A percentile compares a stretch with the other conserved stretches of the same genome.
Conservation (phyloP, 2,329 filamentous ascomycete genomes). For the Penicillium brevicompactum region DNA sequence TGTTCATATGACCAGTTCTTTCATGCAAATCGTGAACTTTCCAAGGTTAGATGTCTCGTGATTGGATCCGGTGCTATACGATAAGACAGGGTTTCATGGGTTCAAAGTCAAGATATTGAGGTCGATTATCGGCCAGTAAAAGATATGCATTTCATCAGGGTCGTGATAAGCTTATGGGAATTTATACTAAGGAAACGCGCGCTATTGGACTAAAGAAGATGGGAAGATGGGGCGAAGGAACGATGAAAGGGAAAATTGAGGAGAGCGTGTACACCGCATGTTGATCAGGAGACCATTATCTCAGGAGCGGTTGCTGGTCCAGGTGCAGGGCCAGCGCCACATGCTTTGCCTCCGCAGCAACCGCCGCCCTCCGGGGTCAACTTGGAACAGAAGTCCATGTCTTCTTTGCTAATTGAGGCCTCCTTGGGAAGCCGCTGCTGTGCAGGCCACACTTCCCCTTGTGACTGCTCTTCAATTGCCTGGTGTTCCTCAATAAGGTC, state of each 20-base stretch:
- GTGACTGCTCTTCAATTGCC: slow-evolving; percentile 48
- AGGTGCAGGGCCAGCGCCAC: slow-evolving; percentile 11
- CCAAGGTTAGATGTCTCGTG: background rate
- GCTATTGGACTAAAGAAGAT: background rate
- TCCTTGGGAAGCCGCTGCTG: slow-evolving; percentile 33
- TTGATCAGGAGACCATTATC: slow-evolving; percentile 18
- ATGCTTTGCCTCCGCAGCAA: slow-evolving; percentile 25
- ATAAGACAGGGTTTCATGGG: background rate
- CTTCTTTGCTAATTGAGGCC: slow-evolving; percentile 30
- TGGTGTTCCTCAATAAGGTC: slow-evolving; percentile 52
- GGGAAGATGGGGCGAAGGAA: too few relatives aligned
- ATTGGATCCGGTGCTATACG: background rate
- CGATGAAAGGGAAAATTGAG: too few relatives aligned
- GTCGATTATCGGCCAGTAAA: background rate
- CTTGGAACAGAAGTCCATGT: slow-evolving; percentile 34
- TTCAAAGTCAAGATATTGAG: background rate
- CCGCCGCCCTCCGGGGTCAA: slow-evolving; percentile 19
- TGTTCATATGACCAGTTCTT: slow-evolving; percentile 2
- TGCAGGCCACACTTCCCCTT: slow-evolving; percentile 57
- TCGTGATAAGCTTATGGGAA: background rate
- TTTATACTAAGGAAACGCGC: background rate
- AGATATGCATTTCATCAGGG: background rate
- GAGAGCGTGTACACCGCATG: background rate
- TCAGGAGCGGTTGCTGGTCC: slow-evolving; percentile 13
- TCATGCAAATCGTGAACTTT: background rate